Evolutionary conservation across 257 asterid species (phyloP).

Genomic region (Solanum ossicruentum): DNA sequence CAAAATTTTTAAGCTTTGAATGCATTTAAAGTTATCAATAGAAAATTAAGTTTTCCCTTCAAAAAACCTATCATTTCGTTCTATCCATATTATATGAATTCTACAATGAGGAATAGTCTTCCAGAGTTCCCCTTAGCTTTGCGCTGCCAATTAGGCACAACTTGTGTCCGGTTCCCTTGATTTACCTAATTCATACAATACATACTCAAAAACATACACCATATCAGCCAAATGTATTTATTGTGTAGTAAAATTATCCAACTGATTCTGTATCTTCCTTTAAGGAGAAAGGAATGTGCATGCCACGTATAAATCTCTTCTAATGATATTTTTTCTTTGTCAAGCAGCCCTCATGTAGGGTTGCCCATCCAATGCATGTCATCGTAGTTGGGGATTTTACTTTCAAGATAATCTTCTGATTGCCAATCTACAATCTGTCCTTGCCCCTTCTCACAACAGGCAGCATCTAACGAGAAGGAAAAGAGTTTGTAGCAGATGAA

Average conservation of each 20-base stretch:
- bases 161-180: not conserved
- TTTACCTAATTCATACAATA: not conserved
- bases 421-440: not conserved
- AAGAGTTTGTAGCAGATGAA: too few species aligned
- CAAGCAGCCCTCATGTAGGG: not conserved
- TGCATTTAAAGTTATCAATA: not conserved
- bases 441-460: not conserved
- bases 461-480: not conserved
- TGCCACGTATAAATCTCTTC: not conserved
- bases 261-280: not conserved
- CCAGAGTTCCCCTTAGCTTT: not conserved
- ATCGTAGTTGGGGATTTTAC: not conserved
- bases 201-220: not conserved
- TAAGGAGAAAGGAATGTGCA: not conserved
- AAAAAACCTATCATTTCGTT: not conserved
- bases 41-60: not conserved
- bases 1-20: not conserved
- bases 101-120: not conserved
- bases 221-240: not conserved
- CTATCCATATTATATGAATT: not conserved
- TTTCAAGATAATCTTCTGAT: not conserved
- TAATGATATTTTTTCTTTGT: not conserved
- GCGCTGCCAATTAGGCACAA: not conserved
- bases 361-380: not conserved
- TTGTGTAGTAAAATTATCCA: not conserved